Evolutionary conservation across 2,329 filamentous ascomycete species (phyloP), one percentile per base, ranked within the genome.

Genomic region (Monosporascus sp.): DNA sequence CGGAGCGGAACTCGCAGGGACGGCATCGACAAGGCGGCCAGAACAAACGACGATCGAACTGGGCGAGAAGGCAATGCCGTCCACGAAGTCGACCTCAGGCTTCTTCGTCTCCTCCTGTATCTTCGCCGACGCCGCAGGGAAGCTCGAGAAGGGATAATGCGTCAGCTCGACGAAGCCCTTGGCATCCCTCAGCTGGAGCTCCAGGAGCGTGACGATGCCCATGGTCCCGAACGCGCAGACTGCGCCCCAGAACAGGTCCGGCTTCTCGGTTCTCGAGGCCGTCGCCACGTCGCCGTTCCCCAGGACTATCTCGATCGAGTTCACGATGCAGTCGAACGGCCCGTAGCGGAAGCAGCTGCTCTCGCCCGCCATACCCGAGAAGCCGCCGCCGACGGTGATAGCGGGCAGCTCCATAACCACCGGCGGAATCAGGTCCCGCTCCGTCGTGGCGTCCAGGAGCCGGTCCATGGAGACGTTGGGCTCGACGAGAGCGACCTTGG

Each of bases 401-500:
- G 83, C 84, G 2, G 83, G 84, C 53, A 88, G 87, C 63, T 88
- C 85, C 80, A 86, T 86, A 5, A 88, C 84, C 0, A 89, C 83
- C 0, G 82, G 80, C 0, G 85, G 84, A 2, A 88, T 72, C 1
- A 88, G 71, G 1, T 76, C 77, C 50, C 79, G 68, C 20, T 71
- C 68, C n/a, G 84, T 61, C 1, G 83, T 82, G 3, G 78, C 79
- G 50, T 77, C 75, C 14, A 86, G 78, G 7, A 89, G 76, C 1
- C 67, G 67, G 57, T 87, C 84, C 83, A 89, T 87, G 1, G 83
- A 73, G 6, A 88, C 85, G 60, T 88, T 88, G 3, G 85, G 85
- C 68, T 89, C 84, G 2, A 86, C 83, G n/a, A 86, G 68, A 6
- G 79, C 86, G 3, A 79, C 85, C 57, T 75, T 77, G 6, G 65